Conservation (phyloP, 768 basidiomycete genomes). For the Leccinum longicurvipes region DNA sequence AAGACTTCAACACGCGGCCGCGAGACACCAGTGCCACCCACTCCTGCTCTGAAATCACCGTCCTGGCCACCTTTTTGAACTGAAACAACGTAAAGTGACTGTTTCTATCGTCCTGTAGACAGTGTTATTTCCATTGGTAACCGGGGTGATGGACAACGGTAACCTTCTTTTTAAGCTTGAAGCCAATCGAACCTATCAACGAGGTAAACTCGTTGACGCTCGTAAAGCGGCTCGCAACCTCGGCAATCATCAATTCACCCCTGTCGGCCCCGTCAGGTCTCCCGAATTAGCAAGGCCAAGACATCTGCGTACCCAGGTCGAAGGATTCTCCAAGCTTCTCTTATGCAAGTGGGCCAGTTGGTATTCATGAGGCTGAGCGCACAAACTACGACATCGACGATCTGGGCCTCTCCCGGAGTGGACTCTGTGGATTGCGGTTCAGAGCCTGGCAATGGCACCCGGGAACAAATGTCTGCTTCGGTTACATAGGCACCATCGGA, state of each 20-base stretch:
- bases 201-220: conserved; percentile 63
- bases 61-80: conserved; percentile 60
- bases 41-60: conserved; percentile 49
- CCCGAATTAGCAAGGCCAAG: background rate
- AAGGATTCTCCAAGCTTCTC: conserved; percentile 87
- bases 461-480: conserved; percentile 84
- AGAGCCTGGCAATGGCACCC: conserved; percentile 83
- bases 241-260: conserved; percentile 82
- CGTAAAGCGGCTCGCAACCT: conserved; percentile 83
- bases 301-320: conserved; percentile 62
- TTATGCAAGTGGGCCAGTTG: conserved; percentile 90
- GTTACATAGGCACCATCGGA: conserved; percentile 73
- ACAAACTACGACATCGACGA: conserved; percentile 91
- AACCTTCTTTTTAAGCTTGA: conserved; percentile 69
- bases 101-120: conserved; percentile 67
- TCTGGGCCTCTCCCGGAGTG: conserved; percentile 56
- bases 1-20: conserved; percentile 70
- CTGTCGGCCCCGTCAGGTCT: conserved; percentile 36
- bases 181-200: conserved; percentile 67
- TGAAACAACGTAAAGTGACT: conserved; percentile 85
- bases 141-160: background rate
- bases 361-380: conserved; percentile 95
- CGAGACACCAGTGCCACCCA: conserved; percentile 55
- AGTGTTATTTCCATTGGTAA: background rate
- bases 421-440: conserved; percentile 41